Conservation (phyloP, 1,284 basidiomycete species). For the Ustilago loliicola region DNA sequence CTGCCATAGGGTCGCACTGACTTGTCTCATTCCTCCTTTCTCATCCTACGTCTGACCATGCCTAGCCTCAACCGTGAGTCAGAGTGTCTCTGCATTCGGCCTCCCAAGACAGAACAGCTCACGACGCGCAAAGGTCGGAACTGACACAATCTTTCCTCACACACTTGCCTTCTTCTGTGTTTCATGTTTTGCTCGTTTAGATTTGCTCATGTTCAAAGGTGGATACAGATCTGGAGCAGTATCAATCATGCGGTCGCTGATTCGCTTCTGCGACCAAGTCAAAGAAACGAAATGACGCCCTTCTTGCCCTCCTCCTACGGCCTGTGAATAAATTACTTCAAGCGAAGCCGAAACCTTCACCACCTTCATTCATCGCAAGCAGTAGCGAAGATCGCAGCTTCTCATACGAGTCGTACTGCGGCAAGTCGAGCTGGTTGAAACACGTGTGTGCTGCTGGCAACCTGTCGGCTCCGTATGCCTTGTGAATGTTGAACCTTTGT, state of each 20-base stretch:
- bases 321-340: slow-evolving; percentile 15
- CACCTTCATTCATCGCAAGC: slow-evolving; percentile 69
- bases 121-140: neutral
- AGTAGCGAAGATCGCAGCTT: slow-evolving; percentile 51
- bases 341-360: slow-evolving; percentile 70
- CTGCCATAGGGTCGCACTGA: neutral
- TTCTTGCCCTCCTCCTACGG: neutral
- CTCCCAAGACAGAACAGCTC: neutral
- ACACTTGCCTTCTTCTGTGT: neutral
- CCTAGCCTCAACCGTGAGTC: slow-evolving; percentile 40
- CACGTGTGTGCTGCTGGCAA: slow-evolving; percentile 92
- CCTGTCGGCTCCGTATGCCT: slow-evolving; percentile 87
- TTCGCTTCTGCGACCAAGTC: slow-evolving; percentile 26
- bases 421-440: slow-evolving; percentile 71
- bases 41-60: neutral
- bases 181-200: slow-evolving; percentile 11
- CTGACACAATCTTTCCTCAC: neutral
- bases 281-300: slow-evolving; percentile 1
- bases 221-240: slow-evolving; percentile 45
- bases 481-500: slow-evolving; percentile 96
- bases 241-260: slow-evolving; percentile 47
- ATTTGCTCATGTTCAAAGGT: slow-evolving; percentile 46
- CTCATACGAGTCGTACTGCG: slow-evolving; percentile 69
- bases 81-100: no score
- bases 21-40: neutral